Conservation (phyloP, 192 early-diverging fungal species). For the Entomortierella lignicola region DNA sequence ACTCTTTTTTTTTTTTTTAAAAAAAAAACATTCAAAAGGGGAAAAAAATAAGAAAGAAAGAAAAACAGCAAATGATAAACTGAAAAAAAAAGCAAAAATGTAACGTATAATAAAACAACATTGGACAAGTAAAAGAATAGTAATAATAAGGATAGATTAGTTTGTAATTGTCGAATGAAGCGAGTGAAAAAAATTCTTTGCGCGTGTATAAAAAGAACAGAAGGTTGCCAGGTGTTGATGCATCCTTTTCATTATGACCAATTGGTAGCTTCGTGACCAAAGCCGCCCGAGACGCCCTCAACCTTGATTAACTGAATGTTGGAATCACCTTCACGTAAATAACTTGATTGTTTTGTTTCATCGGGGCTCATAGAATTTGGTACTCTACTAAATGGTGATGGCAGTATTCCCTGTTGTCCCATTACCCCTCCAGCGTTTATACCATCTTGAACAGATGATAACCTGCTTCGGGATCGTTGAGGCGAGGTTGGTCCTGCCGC, state of each 20-base stretch:
- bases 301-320: constrained; percentile 38
- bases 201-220: constrained; percentile 4
- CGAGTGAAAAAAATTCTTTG: too few relatives aligned
- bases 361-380: constrained; percentile 30
- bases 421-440: constrained; percentile 7
- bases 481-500: constrained; percentile 20
- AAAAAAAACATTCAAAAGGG: background rate
- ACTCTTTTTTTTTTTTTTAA: background rate
- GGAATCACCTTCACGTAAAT: constrained; percentile 21
- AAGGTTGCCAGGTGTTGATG: background rate
- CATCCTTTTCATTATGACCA: constrained; percentile 24
- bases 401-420: constrained; percentile 9
- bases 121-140: background rate
- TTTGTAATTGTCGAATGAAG: too few relatives aligned
- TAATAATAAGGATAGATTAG: background rate
- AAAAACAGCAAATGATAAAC: background rate
- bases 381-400: constrained; percentile 17
- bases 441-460: constrained; percentile 35
- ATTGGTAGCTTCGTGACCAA: constrained; percentile 19
- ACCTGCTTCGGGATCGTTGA: constrained; percentile 29
- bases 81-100: background rate
- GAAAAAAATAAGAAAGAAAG: background rate
- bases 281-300: constrained; percentile 17
- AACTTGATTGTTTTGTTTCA: constrained; percentile 20
- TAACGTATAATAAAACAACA: background rate